Conservation (phyloP, 1,139 yeast genomes). For the Scheffersomyces illinoinensis region DNA sequence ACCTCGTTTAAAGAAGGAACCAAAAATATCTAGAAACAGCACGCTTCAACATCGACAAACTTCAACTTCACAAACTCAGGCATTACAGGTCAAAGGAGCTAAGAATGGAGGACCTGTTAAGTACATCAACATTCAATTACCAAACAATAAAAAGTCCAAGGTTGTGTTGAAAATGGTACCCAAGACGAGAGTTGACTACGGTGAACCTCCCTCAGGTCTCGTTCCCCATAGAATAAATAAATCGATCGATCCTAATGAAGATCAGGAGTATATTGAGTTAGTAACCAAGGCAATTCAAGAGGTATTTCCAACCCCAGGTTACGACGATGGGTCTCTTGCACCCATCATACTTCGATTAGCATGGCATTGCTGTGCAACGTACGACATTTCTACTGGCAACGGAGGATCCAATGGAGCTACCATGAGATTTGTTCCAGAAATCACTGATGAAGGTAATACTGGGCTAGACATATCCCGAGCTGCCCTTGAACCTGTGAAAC, state of each 20-base stretch:
- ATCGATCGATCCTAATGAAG: not conserved
- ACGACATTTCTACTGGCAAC: conserved; percentile 50
- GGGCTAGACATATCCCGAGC: conserved; percentile 60
- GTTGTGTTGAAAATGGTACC: conserved; percentile 7
- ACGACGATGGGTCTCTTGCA: conserved; percentile 68
- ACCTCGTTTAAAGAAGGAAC: not conserved
- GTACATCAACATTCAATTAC: conserved; percentile 9
- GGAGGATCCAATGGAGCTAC: conserved; percentile 75
- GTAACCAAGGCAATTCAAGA: conserved; percentile 12
- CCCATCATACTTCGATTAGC: conserved; percentile 65
- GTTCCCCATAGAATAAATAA: not conserved
- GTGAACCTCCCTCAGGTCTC: not conserved
- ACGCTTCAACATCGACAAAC: not conserved
- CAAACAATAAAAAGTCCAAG: conserved; percentile 8
- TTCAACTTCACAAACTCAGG: not conserved
- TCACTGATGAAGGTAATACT: conserved; percentile 54
- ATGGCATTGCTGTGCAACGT: conserved; percentile 75
- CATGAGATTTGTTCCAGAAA: conserved; percentile 56
- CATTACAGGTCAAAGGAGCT: not conserved
- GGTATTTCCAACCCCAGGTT: conserved; percentile 17
- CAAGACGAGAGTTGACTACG: not conserved
- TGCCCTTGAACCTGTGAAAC: conserved; percentile 58
- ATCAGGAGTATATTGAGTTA: not conserved
- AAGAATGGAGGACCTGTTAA: conserved; percentile 1
- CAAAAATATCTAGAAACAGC: not conserved